Conservation (phyloP, 495 filamentous ascomycete species). For the Jackrogersella minutella region DNA sequence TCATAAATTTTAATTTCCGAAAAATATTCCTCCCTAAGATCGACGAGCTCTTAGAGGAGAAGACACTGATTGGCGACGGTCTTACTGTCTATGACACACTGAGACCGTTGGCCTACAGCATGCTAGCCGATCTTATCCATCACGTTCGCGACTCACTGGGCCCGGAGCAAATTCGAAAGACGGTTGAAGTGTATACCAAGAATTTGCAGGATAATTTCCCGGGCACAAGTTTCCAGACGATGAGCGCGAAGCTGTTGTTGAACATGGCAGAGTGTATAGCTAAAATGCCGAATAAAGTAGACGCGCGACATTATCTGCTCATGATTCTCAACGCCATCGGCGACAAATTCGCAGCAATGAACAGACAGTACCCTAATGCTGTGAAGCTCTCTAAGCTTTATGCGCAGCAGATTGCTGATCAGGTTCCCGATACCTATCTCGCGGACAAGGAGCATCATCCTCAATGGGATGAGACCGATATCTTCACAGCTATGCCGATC, state of each 20-base stretch:
- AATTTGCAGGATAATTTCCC: constrained; percentile 96
- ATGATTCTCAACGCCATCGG: constrained; percentile 98
- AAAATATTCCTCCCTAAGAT: constrained; percentile 96
- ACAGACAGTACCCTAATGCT: constrained; percentile 91
- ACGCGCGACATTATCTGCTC: constrained; percentile 93
- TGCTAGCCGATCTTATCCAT: constrained; percentile 97
- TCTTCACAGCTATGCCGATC: constrained; percentile 95
- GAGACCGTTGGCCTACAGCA: constrained; percentile 95
- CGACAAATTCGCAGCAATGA: constrained; percentile 98
- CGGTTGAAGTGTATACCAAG: constrained; percentile 95
- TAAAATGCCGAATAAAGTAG: constrained; percentile 85
- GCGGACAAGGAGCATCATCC: constrained; percentile 81
- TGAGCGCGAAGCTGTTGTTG: constrained; percentile 95
- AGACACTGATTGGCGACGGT: constrained; percentile 93
- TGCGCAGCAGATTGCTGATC: constrained; percentile 69
- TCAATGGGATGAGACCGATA: constrained; percentile 98
- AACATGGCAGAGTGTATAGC: constrained; percentile 99
- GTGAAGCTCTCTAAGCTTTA: constrained; percentile 87
- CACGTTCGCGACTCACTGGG: constrained; percentile 88
- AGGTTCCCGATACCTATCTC: constrained; percentile 77
- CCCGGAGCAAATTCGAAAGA: constrained; percentile 89
- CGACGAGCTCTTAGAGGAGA: constrained; percentile 91
- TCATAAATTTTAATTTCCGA: constrained; percentile 98
- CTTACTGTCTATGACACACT: constrained; percentile 96
- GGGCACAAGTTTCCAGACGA: constrained; percentile 98